These are phyloP conservation scores for Eucalyptus grandis DNA, from an alignment of 345 rosid species.

Conservation along the genomic window DNA sequence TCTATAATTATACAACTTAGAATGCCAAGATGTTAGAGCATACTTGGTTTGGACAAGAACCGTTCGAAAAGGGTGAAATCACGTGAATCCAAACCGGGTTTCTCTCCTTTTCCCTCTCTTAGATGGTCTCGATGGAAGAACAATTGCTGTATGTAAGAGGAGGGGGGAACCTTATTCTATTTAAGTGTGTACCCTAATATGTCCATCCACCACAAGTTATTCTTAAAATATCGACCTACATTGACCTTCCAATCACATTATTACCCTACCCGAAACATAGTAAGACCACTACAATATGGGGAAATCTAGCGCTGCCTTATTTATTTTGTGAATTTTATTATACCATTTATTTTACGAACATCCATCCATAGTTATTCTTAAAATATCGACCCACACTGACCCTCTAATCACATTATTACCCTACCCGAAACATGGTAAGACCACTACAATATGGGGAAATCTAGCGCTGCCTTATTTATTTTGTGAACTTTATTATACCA, in stretches of 20 bases:
- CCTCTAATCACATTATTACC: not conserved
- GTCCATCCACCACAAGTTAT: not conserved
- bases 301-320: not conserved
- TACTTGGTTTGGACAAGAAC: too few relatives aligned
- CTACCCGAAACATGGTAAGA: not conserved
- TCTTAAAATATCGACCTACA: not conserved
- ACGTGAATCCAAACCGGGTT: accelerated
- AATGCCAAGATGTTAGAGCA: not conserved
- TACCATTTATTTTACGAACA: not conserved
- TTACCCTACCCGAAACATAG: not conserved
- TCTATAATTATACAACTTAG: not conserved
- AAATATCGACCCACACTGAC: not conserved
- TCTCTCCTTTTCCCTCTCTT: not conserved
- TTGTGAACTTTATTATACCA: not conserved
- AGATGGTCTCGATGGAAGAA: not conserved
- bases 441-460: not conserved
- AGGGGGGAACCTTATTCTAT: not conserved
- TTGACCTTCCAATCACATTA: not conserved
- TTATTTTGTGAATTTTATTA: not conserved
- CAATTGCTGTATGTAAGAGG: not conserved
- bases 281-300: not conserved
- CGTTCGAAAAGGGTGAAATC: not conserved
- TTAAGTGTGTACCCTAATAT: accelerated
- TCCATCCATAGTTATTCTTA: not conserved
- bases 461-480: not conserved